phyloP scores from a whole-genome alignment of 106 monocot species.

The Acanthochlamys bracteata region DNA sequence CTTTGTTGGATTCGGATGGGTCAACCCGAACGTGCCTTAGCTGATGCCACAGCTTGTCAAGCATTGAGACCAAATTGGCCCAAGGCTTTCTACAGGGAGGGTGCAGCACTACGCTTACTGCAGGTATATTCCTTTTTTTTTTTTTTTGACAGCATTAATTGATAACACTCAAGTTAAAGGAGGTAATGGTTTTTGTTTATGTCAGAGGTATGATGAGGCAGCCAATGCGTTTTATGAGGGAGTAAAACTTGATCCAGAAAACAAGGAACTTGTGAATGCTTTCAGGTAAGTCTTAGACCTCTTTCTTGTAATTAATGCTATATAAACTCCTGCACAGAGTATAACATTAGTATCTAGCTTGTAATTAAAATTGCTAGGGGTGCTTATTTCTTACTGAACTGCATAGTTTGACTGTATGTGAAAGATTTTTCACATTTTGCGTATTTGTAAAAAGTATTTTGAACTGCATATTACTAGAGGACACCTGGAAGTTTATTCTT shows the following conservation, averaged over 20 bases:
- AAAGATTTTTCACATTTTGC: background rate
- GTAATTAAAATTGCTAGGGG: background rate
- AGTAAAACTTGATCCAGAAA: slow-evolving; percentile 81
- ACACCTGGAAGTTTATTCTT: too few species aligned
- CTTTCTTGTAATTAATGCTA: background rate
- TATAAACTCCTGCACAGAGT: background rate
- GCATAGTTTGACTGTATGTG: background rate
- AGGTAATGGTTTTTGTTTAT: background rate
- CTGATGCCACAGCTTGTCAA: slow-evolving; percentile 72
- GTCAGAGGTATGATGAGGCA: slow-evolving; percentile 84
- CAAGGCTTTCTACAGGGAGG: slow-evolving; percentile 94
- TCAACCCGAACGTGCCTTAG: slow-evolving; percentile 64
- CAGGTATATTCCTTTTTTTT: slow-evolving; percentile 29
- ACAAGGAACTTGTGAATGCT: slow-evolving; percentile 74
- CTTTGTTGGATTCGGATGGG: slow-evolving; percentile 81
- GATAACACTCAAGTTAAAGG: background rate
- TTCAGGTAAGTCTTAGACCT: slow-evolving; percentile 47
- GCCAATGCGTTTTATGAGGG: slow-evolving; percentile 96
- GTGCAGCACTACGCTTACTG: slow-evolving; percentile 62
- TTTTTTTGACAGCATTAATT: background rate
- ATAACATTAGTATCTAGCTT: background rate
- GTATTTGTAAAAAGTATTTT: background rate
- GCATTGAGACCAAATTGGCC: slow-evolving; percentile 67
- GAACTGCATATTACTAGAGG: too few species aligned
- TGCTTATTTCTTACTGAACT: background rate